Evolutionary conservation across 73 alveolate species (phyloP), one percentile per base, ranked within the genome.

Genomic region (Paramecium sexaurelia): DNA sequence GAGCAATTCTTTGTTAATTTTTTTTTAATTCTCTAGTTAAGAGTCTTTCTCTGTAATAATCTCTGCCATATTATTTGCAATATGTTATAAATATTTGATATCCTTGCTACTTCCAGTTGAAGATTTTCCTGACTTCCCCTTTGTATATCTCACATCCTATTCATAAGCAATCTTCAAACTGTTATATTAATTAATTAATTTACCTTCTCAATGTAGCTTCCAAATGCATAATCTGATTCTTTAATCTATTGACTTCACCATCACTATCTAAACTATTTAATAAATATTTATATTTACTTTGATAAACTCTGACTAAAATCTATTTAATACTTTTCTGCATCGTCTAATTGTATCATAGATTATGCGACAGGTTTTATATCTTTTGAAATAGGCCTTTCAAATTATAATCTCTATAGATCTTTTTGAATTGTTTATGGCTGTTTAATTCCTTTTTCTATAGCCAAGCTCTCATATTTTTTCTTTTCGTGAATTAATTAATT

Each of bases 131-230:
- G 66, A 27, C 36, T 73, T 73, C 1, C 83, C 83, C 6, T 61
- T 61, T 26, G 87, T 73, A 33, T 33, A 73, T 73, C 87, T 73
- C 11, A 73, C 37, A 73, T 73, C 87, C 15, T 73, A 19, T 39
- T 73, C 87, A 19, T 73, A 73, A 0, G 87, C 87, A 13, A 33
- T 36, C 13, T 73, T 73, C 33, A 73, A 39, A 36, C 87, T 73
- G 1, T 32, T n/a, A 9, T 33, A 33, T 36, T 11, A 4, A 36
- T 10, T 27, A 13, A 19, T 4, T 35, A 9, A 39, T 9, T 29
- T 73, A 73, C 87, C 87, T 73, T 32, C 87, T 27, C 19, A 73
- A 39, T 27, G 87, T 73, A 0, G 87, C 87, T 35, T 73, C 87
- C 13, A 73, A 73, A 39, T 39, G 55, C 57, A 36, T 33, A 5